Evolutionary conservation across 768 basidiomycete genomes (phyloP), one percentile per base, ranked within the genome.

Genomic region (Calocybe cyanea): DNA sequence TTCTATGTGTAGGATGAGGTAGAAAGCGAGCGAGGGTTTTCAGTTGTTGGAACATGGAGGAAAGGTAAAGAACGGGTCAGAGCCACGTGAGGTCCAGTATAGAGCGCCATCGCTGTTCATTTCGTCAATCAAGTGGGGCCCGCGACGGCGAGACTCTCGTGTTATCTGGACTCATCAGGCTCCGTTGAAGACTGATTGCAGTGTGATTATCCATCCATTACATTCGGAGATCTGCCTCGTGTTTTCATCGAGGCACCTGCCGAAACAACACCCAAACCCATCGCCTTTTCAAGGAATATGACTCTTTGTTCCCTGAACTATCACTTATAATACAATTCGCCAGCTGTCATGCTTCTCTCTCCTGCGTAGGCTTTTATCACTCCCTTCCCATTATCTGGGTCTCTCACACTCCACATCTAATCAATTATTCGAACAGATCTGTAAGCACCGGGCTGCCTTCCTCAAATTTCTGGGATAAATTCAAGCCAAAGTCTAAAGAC

Each of bases 401-500:
- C 51, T 55, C 57, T 63, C 60, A 61, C 64, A 57, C 57, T 50
- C 57, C 57, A 53, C 35, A n/a, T n/a, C 52, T 62, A 67, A 50
- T 59, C 63, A 53, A 58, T 68, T 52, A 58, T 68, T 56, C 64
- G 53, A 55, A 60, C 63, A 90, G 88, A 65, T 77, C 81, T 18
- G 78, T 80, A 45, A 84, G 73, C 65, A 77, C 79, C 35, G 81
- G 80, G 58, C 69, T 77, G 58, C 70, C 80, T 68, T 57, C 69
- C 53, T 62, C 69, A 57, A 69, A 69, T 31, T 76, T 80, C 58
- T 80, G 78, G 78, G 78, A 77, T 50, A 87, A 81, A 62, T 77
- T 88, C 69, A 85, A 82, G 66, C 73, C 78, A 51, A 87, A 85
- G 68, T 63, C 70, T 63, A 86, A 85, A 69, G 83, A 87, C 46